Evolutionary conservation across 768 basidiomycete genomes (phyloP).

Genomic region (Suillus fuscotomentosus): DNA sequence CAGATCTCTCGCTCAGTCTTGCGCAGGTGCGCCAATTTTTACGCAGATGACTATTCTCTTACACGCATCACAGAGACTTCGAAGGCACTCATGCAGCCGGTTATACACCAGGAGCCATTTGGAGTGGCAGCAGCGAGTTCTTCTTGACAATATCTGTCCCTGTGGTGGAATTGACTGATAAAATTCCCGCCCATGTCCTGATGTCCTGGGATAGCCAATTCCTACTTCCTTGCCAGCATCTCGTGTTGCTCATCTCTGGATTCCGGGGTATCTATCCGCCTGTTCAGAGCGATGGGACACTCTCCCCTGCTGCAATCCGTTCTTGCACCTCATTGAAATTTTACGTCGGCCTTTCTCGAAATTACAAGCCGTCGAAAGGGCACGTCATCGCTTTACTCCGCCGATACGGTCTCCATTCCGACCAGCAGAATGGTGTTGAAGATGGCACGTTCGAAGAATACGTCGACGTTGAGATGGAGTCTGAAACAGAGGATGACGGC

Average conservation of each 20-base stretch:
- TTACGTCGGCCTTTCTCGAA: constrained; percentile 57
- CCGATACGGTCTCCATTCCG: constrained; percentile 46
- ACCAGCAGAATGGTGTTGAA: constrained; percentile 36
- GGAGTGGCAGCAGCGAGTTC: constrained; percentile 49
- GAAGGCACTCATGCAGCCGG: constrained; percentile 53
- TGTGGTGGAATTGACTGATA: constrained; percentile 46
- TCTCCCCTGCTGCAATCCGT: constrained; percentile 33
- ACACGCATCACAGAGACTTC: constrained; percentile 46
- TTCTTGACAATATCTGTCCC: constrained; percentile 58
- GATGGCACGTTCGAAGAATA: constrained; percentile 4
- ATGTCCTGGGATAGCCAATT: constrained; percentile 74
- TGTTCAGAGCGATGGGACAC: constrained; percentile 41
- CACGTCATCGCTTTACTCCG: constrained; percentile 48
- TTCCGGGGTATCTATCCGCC: constrained; percentile 54
- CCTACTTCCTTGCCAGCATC: constrained; percentile 52
- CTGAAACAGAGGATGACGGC: constrained; percentile 34
- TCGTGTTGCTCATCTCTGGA: constrained; percentile 66
- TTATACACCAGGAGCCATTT: constrained; percentile 60
- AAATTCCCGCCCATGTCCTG: constrained; percentile 61
- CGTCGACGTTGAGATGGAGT: neutral
- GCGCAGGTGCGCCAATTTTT: constrained; percentile 2
- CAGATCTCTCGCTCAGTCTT: neutral
- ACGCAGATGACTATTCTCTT: constrained; percentile 2
- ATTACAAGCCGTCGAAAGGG: constrained; percentile 58
- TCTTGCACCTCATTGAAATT: constrained; percentile 43